These are phyloP conservation scores for Salvia hispanica DNA, from an alignment of 257 asterid species.

Conservation along the genomic window DNA sequence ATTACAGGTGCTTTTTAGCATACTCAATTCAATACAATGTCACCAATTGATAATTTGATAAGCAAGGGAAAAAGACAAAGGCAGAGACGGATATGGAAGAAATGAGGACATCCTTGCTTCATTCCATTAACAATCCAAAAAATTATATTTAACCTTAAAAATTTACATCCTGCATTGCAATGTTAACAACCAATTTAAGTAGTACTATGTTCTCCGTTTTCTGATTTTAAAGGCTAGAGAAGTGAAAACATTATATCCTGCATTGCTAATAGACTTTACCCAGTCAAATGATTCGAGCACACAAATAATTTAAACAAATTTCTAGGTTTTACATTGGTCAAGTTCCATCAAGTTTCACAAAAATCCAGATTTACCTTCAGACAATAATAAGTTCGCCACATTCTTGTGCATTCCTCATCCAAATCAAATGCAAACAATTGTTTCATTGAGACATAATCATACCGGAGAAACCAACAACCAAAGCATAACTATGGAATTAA, in stretches of 20 bases:
- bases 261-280: no score
- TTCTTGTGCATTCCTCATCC: neutral
- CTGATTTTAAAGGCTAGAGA: no score
- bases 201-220: no score
- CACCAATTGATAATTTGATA: slow-evolving; percentile 2
- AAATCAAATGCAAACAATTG: neutral
- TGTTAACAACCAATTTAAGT: no score
- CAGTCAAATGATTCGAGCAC: no score
- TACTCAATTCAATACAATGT: slow-evolving; percentile 5
- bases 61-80: neutral
- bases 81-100: slow-evolving; percentile 1
- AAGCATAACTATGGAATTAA: neutral
- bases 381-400: neutral
- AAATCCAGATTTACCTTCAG: no score
- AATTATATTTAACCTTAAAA: neutral
- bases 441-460: neutral
- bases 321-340: no score
- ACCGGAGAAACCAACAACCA: neutral
- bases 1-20: slow-evolving; percentile 25
- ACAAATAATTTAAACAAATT: no score
- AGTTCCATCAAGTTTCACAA: no score
- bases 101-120: neutral
- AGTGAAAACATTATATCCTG: no score
- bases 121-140: neutral
- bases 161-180: no score